phyloP scores from a whole-genome alignment of 305 asterid genomes.

The Rubia peregrina region DNA sequence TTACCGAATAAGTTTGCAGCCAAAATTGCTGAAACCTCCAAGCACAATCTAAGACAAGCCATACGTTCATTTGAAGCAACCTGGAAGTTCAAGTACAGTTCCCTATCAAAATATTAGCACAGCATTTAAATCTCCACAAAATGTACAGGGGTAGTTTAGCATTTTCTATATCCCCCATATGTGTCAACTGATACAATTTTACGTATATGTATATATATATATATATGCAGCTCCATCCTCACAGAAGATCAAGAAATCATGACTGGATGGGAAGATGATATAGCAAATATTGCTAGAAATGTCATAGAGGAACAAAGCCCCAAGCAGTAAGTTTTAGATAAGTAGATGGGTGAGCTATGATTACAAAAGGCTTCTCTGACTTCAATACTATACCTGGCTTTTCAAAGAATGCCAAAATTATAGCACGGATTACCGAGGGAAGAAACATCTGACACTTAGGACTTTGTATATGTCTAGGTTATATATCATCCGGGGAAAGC shows the following conservation, averaged over 20 bases:
- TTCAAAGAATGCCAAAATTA: background rate
- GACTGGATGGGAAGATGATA: slow-evolving; percentile 88
- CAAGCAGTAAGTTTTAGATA: slow-evolving; percentile 50
- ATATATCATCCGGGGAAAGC: slow-evolving; percentile 62
- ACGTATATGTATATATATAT: slow-evolving; percentile 24
- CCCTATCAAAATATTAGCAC: background rate
- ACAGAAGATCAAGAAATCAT: slow-evolving; percentile 58
- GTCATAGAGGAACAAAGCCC: slow-evolving; percentile 86
- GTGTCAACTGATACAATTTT: slow-evolving; percentile 5
- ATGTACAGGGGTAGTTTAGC: background rate
- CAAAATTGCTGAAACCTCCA: slow-evolving; percentile 58
- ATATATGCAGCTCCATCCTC: slow-evolving; percentile 39
- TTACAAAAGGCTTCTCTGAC: slow-evolving; percentile 1
- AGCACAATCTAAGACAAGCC: slow-evolving; percentile 86
- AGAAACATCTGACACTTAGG: slow-evolving; percentile 19
- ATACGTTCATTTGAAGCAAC: slow-evolving; percentile 91
- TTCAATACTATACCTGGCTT: background rate
- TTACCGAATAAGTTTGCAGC: slow-evolving; percentile 48
- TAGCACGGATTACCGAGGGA: background rate
- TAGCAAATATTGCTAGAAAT: slow-evolving; percentile 57
- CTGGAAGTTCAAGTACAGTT: slow-evolving; percentile 55
- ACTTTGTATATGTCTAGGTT: slow-evolving; percentile 38
- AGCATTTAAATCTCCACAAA: background rate
- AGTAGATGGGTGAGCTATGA: slow-evolving; percentile 6
- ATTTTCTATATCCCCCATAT: background rate